Evolutionary conservation across 2,329 filamentous ascomycete species (phyloP).

Genomic region (Xylariaceae sp.): DNA sequence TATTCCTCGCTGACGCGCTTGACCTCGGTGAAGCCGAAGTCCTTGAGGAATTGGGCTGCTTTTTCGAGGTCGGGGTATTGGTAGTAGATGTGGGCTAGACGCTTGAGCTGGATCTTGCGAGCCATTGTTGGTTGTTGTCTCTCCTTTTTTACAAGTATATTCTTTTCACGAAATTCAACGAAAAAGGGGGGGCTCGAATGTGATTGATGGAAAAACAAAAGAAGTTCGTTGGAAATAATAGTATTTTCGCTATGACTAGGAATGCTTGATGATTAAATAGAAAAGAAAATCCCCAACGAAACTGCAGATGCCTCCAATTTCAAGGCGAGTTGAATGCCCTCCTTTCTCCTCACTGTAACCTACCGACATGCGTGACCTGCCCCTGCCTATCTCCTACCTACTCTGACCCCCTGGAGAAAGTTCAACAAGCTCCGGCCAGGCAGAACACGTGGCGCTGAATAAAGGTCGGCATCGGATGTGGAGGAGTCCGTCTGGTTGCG

Average conservation of each 20-base stretch:
- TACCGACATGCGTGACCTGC: too few relatives aligned
- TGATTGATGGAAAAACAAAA: neutral
- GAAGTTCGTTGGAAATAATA: neutral
- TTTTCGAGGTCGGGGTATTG: slow-evolving; percentile 41
- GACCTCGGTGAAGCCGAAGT: slow-evolving; percentile 44
- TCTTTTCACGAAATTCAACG: too few relatives aligned
- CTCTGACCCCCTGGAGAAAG: too few relatives aligned
- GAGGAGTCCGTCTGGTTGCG: too few relatives aligned
- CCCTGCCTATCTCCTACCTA: too few relatives aligned
- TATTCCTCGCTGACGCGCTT: slow-evolving; percentile 24
- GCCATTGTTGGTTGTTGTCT: slow-evolving; percentile 22
- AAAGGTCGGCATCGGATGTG: too few relatives aligned
- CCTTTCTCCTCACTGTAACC: too few relatives aligned
- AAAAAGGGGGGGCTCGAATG: neutral
- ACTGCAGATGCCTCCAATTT: too few relatives aligned
- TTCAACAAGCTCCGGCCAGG: too few relatives aligned
- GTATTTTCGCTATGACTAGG: neutral
- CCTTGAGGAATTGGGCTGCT: slow-evolving; percentile 40
- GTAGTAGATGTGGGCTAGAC: slow-evolving; percentile 44
- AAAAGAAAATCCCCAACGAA: neutral
- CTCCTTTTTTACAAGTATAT: neutral
- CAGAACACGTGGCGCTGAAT: too few relatives aligned
- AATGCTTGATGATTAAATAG: neutral
- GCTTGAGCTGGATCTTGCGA: slow-evolving; percentile 30
- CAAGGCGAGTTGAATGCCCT: too few relatives aligned